phyloP scores from a whole-genome alignment of 129 eudicot genomes.

The Cynara cardunculus region DNA sequence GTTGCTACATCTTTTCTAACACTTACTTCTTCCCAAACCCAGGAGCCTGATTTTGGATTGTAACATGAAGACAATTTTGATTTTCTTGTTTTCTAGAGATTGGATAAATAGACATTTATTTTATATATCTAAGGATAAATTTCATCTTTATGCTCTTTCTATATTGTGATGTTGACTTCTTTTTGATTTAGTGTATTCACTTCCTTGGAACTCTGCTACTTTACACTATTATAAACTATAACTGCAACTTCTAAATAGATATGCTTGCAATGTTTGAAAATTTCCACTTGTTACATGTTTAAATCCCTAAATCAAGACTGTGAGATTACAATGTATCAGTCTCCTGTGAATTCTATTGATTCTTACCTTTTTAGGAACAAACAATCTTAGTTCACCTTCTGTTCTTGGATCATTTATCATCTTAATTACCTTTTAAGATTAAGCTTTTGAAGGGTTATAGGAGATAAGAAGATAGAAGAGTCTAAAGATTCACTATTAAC shows the following conservation, averaged over 20 bases:
- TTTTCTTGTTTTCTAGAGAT: background rate
- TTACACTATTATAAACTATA: background rate
- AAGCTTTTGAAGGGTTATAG: background rate
- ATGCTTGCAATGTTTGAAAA: no score
- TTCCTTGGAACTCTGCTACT: background rate
- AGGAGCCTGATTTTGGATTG: no score
- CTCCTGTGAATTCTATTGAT: background rate
- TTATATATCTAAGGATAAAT: background rate
- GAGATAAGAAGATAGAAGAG: background rate
- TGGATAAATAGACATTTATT: background rate
- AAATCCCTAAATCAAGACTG: background rate
- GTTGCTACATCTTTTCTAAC: background rate
- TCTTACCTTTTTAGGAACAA: background rate
- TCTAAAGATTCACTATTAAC: background rate
- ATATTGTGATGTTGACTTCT: background rate
- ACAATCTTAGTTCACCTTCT: background rate
- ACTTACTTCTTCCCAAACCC: background rate
- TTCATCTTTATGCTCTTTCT: background rate
- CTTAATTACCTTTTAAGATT: background rate
- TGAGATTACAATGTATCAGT: background rate
- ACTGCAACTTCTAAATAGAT: background rate
- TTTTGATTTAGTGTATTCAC: background rate
- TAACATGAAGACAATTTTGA: background rate
- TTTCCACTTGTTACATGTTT: background rate
- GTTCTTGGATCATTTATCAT: background rate